Conservation (phyloP, 768 basidiomycete genomes). For the Russula foetens region DNA sequence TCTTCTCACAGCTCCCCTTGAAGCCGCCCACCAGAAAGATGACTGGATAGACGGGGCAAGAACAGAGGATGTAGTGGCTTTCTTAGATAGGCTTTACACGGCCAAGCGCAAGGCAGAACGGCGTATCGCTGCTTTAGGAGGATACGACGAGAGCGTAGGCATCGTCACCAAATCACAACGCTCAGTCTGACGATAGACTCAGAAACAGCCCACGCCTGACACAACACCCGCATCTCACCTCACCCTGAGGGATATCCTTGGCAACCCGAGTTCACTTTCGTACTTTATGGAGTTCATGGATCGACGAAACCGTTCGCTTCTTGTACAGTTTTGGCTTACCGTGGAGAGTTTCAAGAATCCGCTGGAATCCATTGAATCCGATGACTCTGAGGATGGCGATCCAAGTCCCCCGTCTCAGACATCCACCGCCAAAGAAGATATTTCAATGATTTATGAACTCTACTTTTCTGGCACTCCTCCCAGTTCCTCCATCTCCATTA, state of each 20-base stretch:
- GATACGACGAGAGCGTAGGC: constrained; percentile 54
- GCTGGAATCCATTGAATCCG: constrained; percentile 67
- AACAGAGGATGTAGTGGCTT: constrained; percentile 79
- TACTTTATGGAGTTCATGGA: constrained; percentile 99
- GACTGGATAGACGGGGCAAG: constrained; percentile 84
- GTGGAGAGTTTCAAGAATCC: constrained; percentile 98
- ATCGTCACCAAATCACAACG: background rate
- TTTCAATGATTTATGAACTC: constrained; percentile 79
- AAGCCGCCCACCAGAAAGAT: constrained; percentile 80
- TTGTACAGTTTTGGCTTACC: constrained; percentile 96
- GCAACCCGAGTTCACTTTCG: constrained; percentile 83
- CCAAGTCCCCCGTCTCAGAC: constrained; percentile 45
- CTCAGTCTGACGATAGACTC: background rate
- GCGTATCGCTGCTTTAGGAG: constrained; percentile 73
- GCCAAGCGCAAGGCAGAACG: constrained; percentile 85
- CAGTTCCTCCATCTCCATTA: constrained; percentile 50
- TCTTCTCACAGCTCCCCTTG: background rate
- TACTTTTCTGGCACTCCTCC: constrained; percentile 65
- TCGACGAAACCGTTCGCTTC: constrained; percentile 68
- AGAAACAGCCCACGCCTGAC: constrained; percentile 34
- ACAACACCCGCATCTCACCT: constrained; percentile 40
- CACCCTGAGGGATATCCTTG: constrained; percentile 69
- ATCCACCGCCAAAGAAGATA: constrained; percentile 72
- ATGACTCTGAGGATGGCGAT: constrained; percentile 49
- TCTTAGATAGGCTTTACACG: constrained; percentile 79